Evolutionary conservation across 1,284 basidiomycete genomes (phyloP).

Genomic region (Heterobasidion occidentale): DNA sequence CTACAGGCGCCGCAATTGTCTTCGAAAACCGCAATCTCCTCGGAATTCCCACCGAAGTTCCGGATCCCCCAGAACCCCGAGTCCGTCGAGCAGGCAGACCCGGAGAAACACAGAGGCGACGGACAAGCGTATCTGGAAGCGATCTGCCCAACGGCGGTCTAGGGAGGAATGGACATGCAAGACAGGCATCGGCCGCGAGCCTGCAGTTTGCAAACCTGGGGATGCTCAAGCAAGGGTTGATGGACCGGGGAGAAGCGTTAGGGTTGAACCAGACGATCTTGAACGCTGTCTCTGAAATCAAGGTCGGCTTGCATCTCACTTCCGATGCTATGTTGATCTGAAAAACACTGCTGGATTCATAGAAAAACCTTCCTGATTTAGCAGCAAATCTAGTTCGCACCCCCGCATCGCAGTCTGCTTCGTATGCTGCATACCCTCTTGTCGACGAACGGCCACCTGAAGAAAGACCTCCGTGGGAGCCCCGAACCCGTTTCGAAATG

Average conservation of each 20-base stretch:
- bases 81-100: conserved; percentile 27
- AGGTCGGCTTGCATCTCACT: conserved; percentile 32
- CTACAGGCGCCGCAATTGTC: conserved; percentile 67
- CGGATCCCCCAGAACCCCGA: conserved; percentile 37
- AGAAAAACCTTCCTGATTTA: conserved; percentile 82
- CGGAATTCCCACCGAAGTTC: conserved; percentile 60
- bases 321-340: neutral
- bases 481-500: conserved; percentile 54
- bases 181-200: conserved; percentile 24
- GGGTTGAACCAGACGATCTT: conserved; percentile 76
- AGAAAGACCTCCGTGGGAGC: conserved; percentile 60
- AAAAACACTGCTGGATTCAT: neutral
- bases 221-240: conserved; percentile 58
- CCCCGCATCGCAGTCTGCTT: conserved; percentile 33
- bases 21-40: conserved; percentile 77
- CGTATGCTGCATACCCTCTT: conserved; percentile 49
- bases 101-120: conserved; percentile 12
- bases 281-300: conserved; percentile 68
- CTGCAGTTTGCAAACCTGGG: conserved; percentile 45
- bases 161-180: conserved; percentile 6
- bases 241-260: conserved; percentile 70
- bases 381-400: conserved; percentile 55
- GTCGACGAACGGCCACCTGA: conserved; percentile 47
- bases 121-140: conserved; percentile 10
- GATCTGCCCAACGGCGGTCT: conserved; percentile 2